phyloP scores from a whole-genome alignment of 306 rosid genomes.

The Corylus americana region DNA sequence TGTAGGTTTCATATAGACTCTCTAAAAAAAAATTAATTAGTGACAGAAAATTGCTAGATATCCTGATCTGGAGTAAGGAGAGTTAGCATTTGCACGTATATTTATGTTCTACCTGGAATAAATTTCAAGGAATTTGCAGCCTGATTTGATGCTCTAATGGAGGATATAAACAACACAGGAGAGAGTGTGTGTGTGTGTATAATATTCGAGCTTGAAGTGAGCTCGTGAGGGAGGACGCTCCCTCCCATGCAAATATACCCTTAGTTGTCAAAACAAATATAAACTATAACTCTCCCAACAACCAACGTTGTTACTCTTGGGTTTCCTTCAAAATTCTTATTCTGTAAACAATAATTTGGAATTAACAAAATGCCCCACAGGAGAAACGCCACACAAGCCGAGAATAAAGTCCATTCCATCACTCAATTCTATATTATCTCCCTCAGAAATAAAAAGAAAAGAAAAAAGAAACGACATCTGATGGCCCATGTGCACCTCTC shows the following conservation, averaged over 20 bases:
- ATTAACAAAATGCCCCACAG: conserved; percentile 24
- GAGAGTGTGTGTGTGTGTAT: not conserved
- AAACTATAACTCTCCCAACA: conserved; percentile 41
- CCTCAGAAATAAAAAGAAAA: conserved; percentile 24
- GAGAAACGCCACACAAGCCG: conserved; percentile 16
- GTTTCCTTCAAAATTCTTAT: conserved; percentile 49
- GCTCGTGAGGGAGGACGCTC: conserved; percentile 51
- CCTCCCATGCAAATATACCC: conserved; percentile 51
- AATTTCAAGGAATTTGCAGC: not conserved
- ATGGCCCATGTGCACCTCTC: conserved; percentile 74
- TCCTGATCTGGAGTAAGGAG: too few relatives aligned
- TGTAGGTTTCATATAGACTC: too few relatives aligned
- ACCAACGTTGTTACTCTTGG: conserved; percentile 40
- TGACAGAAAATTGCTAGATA: too few relatives aligned
- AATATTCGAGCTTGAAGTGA: conserved; percentile 24
- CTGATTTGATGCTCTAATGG: not conserved
- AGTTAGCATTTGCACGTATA: too few relatives aligned
- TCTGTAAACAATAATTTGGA: conserved; percentile 41
- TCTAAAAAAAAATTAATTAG: too few relatives aligned
- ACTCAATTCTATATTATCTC: conserved; percentile 28
- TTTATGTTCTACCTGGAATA: too few relatives aligned
- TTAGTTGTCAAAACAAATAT: conserved; percentile 52
- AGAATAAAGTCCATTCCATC: conserved; percentile 32
- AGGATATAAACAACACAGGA: not conserved
- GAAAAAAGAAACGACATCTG: conserved; percentile 47